Evolutionary conservation across 2,329 filamentous ascomycete genomes (phyloP), one percentile per base, ranked within the genome.

Genomic region (Neopestalotiopsis sp.): DNA sequence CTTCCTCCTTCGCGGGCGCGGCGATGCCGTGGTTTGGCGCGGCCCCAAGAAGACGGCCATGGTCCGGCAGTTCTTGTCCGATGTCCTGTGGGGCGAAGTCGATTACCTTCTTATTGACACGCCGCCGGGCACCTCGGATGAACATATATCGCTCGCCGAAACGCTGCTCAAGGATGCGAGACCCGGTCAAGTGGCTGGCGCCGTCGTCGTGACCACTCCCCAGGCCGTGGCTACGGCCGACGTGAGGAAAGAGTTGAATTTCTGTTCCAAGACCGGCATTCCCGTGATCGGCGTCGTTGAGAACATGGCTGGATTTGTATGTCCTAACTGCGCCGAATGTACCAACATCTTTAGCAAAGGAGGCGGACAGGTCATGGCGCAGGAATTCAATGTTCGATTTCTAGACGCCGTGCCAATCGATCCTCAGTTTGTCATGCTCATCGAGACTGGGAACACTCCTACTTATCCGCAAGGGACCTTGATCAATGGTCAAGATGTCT

Each of bases 11-110:
- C 90, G 91, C 3, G 89, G 90, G 70, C 86, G 95, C 74, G 93
- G 93, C 71, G 94, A 98, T 75, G 95, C 96, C 0, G 95, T 99
- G 0, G 96, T 99, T 52, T 99, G 96, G 96, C 90, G 96, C 66
- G 96, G 96, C 0, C 96, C 96, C 2, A 99, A 99, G 83, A 99
- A 99, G 84, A 99, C 96, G 4, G 96, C 96, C 65, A 99, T 99
- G 96, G 94, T 99, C 69, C 90, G 95, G 56, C 96, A 99, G 80
- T 99, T 99, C 78, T 85, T 99, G 34, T 92, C 93, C 1, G 95
- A 98, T 77, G 95, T 98, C 4, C 86, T 94, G 38, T 98, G 96
- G 96, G 88, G 89, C 67, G 88, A 91, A 30, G 89, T 94, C n/a
- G 95, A 98, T 79, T 98, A 94, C 77, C 86, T 99, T 0, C 88